These are phyloP conservation scores for Pythium sukuiense DNA, from an alignment of 352 stramenopile genomes.

Conservation along the genomic window DNA sequence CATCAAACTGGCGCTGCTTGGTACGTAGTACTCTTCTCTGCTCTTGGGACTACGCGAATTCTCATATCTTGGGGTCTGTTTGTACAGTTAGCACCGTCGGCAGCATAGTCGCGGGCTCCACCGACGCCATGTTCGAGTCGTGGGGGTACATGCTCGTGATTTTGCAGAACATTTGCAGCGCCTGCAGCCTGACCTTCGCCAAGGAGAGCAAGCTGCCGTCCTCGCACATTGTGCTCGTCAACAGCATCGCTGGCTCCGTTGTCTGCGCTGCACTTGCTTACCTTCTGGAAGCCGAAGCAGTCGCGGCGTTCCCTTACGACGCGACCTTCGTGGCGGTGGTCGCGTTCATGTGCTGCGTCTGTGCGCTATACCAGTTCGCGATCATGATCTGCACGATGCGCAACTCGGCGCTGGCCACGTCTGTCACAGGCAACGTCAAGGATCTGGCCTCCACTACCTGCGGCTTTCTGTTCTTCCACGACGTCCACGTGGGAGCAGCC, in stretches of 20 bases:
- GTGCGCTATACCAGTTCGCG: slow-evolving; percentile 74
- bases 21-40: slow-evolving; percentile 24
- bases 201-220: slow-evolving; percentile 62
- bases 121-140: slow-evolving; percentile 47
- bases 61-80: background rate
- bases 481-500: slow-evolving; percentile 39
- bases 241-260: slow-evolving; percentile 45
- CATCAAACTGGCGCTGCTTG: slow-evolving; percentile 61
- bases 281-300: slow-evolving; percentile 41
- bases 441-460: slow-evolving; percentile 62
- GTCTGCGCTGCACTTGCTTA: slow-evolving; percentile 45
- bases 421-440: slow-evolving; percentile 77
- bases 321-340: slow-evolving; percentile 35
- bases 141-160: slow-evolving; percentile 60
- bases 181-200: slow-evolving; percentile 57
- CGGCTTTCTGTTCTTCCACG: slow-evolving; percentile 59
- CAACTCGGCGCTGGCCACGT: slow-evolving; percentile 72
- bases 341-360: slow-evolving; percentile 61
- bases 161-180: slow-evolving; percentile 69
- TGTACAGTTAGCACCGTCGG: slow-evolving; percentile 53
- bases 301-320: slow-evolving; percentile 39
- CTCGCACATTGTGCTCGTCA: slow-evolving; percentile 54
- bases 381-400: slow-evolving; percentile 67
- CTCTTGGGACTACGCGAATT: background rate
- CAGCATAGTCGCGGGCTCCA: slow-evolving; percentile 55